Base-by-base conservation (phyloP, 257 asterid genomes). In the Ehretia macrophylla region DNA sequence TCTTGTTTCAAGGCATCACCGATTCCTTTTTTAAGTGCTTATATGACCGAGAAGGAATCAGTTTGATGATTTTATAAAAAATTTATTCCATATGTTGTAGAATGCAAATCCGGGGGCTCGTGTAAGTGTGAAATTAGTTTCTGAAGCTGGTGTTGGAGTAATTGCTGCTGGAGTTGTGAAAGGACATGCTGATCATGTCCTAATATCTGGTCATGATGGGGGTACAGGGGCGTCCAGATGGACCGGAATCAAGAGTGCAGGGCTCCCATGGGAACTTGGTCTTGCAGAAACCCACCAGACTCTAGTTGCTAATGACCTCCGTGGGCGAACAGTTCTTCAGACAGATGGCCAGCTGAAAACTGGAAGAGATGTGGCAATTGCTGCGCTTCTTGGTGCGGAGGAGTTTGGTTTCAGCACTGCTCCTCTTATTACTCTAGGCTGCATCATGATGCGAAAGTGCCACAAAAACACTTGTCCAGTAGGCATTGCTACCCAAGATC, bases 121-220 rank as follows among this genome's bases (percentile, higher is more conserved):
- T 54, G 66, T 93, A 69, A 93, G 99, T 67, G 99, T 93, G 74
- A 93, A 93, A 79, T 73, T 93, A 72, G 99, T 93, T 69, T 93
- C 99, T 59, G 99, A 93, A 85, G 99, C 99, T 53, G 99, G 99
- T 50, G 99, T 93, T 65, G 99, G 99, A 54, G 99, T 93, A 50
- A 93, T 93, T 60, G 99, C 99, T 48, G 82, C 95, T 11, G 99
- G 99, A 55, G 99, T 93, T 56, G 99, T 93, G 12, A 93, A 93
- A 68, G 99, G 99, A 42, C 99, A 93, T 22, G 99, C 99, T 17
- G 99, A 93, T 61, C 99, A 93, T 53, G 85, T 93, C 66, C 74
- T 93, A 80, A 89, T 93, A 73, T 93, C 99, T 11, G 97, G 99
- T 72, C 99, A 93, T 55, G 99, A 93, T 75, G 99, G 99, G 63